These are phyloP conservation scores for Lepiota venenata DNA, from an alignment of 768 basidiomycete species.

Conservation along the genomic window DNA sequence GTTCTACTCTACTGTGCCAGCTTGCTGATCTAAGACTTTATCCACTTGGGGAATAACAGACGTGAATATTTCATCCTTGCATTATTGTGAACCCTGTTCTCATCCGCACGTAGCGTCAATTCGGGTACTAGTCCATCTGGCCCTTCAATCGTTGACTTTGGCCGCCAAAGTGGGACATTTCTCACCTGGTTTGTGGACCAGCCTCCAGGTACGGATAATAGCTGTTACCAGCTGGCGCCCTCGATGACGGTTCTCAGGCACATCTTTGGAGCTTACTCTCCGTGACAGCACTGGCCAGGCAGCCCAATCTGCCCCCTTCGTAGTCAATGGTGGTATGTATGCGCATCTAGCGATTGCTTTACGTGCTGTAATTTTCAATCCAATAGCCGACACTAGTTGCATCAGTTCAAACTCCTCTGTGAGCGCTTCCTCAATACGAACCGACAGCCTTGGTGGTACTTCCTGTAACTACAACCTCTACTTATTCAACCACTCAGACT, in stretches of 20 bases:
- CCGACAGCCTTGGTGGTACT: too few species aligned
- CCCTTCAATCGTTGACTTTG: constrained; percentile 44
- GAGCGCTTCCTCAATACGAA: too few species aligned
- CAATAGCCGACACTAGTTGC: constrained; percentile 33
- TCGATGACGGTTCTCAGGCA: constrained; percentile 29
- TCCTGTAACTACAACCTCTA: too few species aligned
- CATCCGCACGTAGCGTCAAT: constrained; percentile 40
- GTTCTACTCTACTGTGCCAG: neutral
- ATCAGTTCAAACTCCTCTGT: constrained; percentile 21
- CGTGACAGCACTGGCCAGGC: constrained; percentile 55
- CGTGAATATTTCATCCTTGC: neutral
- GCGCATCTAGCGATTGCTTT: constrained; percentile 19
- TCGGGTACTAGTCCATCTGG: constrained; percentile 46
- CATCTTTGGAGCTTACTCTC: constrained; percentile 52
- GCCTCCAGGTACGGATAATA: too few species aligned
- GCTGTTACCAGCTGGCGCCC: neutral
- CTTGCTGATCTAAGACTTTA: neutral
- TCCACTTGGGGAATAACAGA: constrained; percentile 6
- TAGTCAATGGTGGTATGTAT: constrained; percentile 44
- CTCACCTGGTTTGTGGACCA: constrained; percentile 55
- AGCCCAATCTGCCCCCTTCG: constrained; percentile 51
- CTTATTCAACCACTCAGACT: too few species aligned
- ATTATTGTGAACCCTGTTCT: neutral
- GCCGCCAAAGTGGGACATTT: constrained; percentile 30
- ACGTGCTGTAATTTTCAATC: neutral